Conservation (phyloP, 345 rosid species). For the Dovyalis caffra region DNA sequence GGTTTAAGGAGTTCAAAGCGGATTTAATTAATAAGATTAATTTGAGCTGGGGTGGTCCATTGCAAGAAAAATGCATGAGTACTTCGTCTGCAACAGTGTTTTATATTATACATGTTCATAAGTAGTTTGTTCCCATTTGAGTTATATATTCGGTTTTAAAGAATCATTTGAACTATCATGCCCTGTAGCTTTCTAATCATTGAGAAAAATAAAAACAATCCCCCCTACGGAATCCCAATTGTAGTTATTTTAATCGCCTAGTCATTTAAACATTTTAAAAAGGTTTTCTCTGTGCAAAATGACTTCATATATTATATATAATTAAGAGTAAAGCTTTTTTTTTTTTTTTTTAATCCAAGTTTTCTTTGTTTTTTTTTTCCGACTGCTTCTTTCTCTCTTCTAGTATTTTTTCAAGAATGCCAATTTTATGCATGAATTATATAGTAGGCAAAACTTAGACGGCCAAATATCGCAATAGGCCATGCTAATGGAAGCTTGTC, state of each 20-base stretch:
- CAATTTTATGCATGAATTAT: too few relatives aligned
- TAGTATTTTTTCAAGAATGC: too few relatives aligned
- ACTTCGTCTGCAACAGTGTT: not conserved
- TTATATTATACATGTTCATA: not conserved
- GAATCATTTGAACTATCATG: conserved; percentile 26
- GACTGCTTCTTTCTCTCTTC: too few relatives aligned
- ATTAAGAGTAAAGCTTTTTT: not conserved
- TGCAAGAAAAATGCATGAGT: not conserved
- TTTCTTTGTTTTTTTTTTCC: not conserved
- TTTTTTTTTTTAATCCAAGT: too few relatives aligned
- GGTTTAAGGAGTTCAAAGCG: not conserved
- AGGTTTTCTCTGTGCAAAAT: conserved; percentile 7
- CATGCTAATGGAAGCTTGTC: too few relatives aligned
- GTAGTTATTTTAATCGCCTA: conserved; percentile 6
- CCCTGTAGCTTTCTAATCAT: conserved; percentile 36
- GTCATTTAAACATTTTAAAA: conserved; percentile 13
- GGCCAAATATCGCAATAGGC: too few relatives aligned
- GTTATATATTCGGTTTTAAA: conserved; percentile 20
- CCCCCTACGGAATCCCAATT: conserved; percentile 6
- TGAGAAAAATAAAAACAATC: conserved; percentile 11
- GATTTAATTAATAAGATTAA: not conserved
- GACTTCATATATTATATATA: not conserved
- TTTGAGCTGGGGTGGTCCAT: conserved; percentile 27
- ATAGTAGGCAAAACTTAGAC: too few relatives aligned
- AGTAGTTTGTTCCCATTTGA: conserved; percentile 13